Conservation (phyloP, 1,284 basidiomycete species). For the Melampsora americana region DNA sequence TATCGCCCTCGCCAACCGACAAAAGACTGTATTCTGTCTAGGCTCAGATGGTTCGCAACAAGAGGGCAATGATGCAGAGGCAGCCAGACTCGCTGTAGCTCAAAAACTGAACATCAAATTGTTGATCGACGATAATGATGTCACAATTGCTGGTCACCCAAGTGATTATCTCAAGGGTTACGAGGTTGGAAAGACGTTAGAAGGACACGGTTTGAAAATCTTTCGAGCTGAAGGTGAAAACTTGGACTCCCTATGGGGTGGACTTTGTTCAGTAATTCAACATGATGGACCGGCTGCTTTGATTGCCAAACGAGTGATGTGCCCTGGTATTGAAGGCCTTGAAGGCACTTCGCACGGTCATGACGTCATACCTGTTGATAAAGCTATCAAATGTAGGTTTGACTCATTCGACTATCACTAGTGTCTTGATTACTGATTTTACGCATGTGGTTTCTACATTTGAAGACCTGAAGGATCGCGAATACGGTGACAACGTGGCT, state of each 20-base stretch:
- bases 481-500: no score
- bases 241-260: slow-evolving; percentile 70
- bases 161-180: slow-evolving; percentile 76
- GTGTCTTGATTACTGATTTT: no score
- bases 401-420: no score
- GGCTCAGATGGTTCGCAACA: slow-evolving; percentile 84
- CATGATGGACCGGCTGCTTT: slow-evolving; percentile 74
- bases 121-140: slow-evolving; percentile 79
- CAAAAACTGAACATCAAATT: slow-evolving; percentile 75
- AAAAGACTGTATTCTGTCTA: slow-evolving; percentile 72
- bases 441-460: no score
- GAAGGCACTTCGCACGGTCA: no score
- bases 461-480: no score
- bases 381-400: no score
- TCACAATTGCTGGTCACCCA: slow-evolving; percentile 74
- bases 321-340: no score
- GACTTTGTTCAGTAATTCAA: slow-evolving; percentile 61
- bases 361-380: no score
- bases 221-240: slow-evolving; percentile 70
- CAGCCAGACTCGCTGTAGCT: slow-evolving; percentile 75
- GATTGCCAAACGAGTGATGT: slow-evolving; percentile 72
- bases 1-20: slow-evolving; percentile 70
- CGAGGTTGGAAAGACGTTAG: slow-evolving; percentile 66
- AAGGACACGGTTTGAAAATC: slow-evolving; percentile 74
- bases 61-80: slow-evolving; percentile 82